Percentiles rank a stretch among this genome's conserved stretches.
phyloP scores from a whole-genome alignment of 2,329 filamentous ascomycete species.

The Emericellopsis atlantica region DNA sequence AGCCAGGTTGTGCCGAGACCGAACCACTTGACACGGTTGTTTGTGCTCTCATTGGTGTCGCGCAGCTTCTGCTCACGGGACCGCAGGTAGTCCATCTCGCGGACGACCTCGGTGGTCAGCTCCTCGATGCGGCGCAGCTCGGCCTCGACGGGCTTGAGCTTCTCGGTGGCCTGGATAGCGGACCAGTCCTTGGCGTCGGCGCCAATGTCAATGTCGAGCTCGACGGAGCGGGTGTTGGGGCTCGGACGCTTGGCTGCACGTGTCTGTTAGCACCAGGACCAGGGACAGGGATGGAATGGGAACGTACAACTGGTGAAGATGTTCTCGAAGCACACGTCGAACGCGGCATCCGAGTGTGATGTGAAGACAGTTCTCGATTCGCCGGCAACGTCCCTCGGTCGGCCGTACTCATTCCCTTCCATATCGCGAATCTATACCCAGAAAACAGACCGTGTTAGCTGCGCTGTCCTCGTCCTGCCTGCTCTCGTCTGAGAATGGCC shows the following conservation, averaged over 20 bases:
- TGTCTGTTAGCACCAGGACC: too few species aligned
- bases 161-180: slow-evolving; percentile 89
- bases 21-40: slow-evolving; percentile 98
- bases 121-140: slow-evolving; percentile 90
- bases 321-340: slow-evolving; percentile 96
- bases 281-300: not conserved
- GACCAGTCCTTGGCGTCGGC: slow-evolving; percentile 98
- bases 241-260: slow-evolving; percentile 20
- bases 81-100: slow-evolving; percentile 94
- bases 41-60: slow-evolving; percentile 99
- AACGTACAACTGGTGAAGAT: slow-evolving; percentile 55
- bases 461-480: too few species aligned
- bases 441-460: too few species aligned
- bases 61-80: slow-evolving; percentile 83
- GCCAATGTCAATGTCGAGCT: slow-evolving; percentile 92
- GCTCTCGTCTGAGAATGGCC: too few species aligned
- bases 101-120: slow-evolving; percentile 74
- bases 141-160: slow-evolving; percentile 92
- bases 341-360: slow-evolving; percentile 78
- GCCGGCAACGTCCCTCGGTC: slow-evolving; percentile 80
- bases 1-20: slow-evolving; percentile 87
- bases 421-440: slow-evolving; percentile 76
- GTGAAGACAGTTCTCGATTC: slow-evolving; percentile 92
- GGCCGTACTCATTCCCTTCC: slow-evolving; percentile 90
- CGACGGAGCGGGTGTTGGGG: slow-evolving; percentile 56